Evolutionary conservation across 306 rosid species (phyloP).

Genomic region (Castanea mollissima): DNA sequence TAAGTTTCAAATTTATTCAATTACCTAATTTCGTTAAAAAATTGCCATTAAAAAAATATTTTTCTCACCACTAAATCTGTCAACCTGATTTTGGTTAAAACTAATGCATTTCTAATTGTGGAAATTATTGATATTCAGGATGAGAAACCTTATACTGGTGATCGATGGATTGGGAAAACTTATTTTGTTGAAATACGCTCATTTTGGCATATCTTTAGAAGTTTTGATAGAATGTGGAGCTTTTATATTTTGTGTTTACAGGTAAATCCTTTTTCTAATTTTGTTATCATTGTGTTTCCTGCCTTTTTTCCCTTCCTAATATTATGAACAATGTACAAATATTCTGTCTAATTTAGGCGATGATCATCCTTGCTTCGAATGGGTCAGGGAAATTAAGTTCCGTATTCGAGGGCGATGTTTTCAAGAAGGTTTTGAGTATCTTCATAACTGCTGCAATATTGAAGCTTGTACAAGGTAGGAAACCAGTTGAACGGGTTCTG

Average conservation of each 20-base stretch:
- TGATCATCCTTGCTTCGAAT: constrained; percentile 92
- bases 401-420: constrained; percentile 63
- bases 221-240: constrained; percentile 98
- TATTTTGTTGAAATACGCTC: constrained; percentile 94
- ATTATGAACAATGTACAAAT: constrained; percentile 22
- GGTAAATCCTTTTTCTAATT: constrained; percentile 45
- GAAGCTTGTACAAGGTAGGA: constrained; percentile 92
- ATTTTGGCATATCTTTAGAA: constrained; percentile 89
- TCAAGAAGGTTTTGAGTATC: constrained; percentile 88
- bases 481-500: constrained; percentile 19
- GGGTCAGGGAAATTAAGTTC: constrained; percentile 65
- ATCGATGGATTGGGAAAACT: constrained; percentile 74
- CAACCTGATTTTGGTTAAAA: constrained; percentile 15
- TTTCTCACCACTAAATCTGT: not conserved
- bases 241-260: constrained; percentile 82
- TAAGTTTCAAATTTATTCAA: no score
- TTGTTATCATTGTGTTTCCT: constrained; percentile 8
- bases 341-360: constrained; percentile 57
- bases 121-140: constrained; percentile 45
- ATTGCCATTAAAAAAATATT: no score
- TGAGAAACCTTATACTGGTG: constrained; percentile 21
- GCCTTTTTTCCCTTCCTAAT: constrained; percentile 18
- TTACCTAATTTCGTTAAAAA: no score
- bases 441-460: constrained; percentile 93
- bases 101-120: constrained; percentile 4